Evolutionary conservation across 1,284 basidiomycete species (phyloP).

Genomic region (Sporisorium sorghi): DNA sequence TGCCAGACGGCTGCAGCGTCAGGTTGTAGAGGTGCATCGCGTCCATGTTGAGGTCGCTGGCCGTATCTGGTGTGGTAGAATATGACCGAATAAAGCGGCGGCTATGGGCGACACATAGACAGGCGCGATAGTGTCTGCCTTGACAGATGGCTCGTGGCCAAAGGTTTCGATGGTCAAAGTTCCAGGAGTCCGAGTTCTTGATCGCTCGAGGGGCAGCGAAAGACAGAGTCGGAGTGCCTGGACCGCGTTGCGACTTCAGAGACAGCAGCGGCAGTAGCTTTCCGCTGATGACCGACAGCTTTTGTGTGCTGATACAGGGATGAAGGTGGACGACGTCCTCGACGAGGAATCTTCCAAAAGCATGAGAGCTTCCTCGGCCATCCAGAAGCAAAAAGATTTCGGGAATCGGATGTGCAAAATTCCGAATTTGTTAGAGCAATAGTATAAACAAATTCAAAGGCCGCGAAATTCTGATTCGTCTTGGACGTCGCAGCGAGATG

Average conservation of each 20-base stretch:
- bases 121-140: not conserved
- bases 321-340: not conserved
- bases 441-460: not conserved
- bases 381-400: conserved; percentile 21
- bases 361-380: too few species aligned
- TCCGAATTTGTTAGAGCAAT: not conserved
- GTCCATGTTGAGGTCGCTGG: conserved; percentile 19
- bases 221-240: not conserved
- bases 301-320: not conserved
- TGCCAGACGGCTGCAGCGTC: conserved; percentile 61
- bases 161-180: not conserved
- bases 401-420: conserved; percentile 13
- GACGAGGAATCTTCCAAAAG: not conserved
- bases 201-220: not conserved
- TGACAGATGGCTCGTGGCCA: not conserved
- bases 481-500: conserved; percentile 13
- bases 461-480: conserved; percentile 3
- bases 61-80: not conserved
- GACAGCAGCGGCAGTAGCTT: not conserved
- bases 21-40: conserved; percentile 67
- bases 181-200: not conserved
- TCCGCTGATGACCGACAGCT: not conserved
- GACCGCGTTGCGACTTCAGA: not conserved
- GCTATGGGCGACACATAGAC: not conserved
- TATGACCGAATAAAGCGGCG: not conserved